These are phyloP conservation scores for Hemileccinum hortonii DNA, from an alignment of 1,284 basidiomycete species.

Conservation along the genomic window DNA sequence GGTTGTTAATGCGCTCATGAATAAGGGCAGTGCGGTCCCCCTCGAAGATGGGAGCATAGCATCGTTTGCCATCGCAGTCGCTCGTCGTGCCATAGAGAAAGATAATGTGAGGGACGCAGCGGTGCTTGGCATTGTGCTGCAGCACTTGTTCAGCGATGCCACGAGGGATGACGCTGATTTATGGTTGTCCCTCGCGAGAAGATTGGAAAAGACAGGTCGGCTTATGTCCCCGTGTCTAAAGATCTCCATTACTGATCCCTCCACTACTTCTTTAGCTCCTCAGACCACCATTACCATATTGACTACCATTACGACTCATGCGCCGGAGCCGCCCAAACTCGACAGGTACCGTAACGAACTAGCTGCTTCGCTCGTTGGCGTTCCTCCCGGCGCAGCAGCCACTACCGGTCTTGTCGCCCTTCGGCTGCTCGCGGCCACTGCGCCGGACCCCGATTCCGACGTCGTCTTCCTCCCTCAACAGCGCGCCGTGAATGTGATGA, in stretches of 20 bases:
- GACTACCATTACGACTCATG: constrained; percentile 57
- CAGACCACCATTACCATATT: constrained; percentile 67
- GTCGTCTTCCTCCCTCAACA: constrained; percentile 86
- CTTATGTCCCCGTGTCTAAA: background rate
- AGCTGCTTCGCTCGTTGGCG: constrained; percentile 74
- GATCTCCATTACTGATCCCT: constrained; percentile 1
- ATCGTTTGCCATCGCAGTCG: constrained; percentile 44
- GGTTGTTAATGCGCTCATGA: constrained; percentile 18
- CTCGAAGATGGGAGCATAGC: constrained; percentile 34
- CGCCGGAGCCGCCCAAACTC: constrained; percentile 70
- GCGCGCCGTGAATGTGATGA: constrained; percentile 87
- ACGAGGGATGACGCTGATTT: constrained; percentile 66
- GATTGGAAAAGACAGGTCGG: constrained; percentile 58
- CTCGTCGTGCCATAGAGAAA: constrained; percentile 36
- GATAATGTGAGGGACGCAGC: constrained; percentile 57
- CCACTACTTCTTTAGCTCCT: constrained; percentile 49
- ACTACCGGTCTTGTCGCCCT: constrained; percentile 70
- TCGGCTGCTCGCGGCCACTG: constrained; percentile 70
- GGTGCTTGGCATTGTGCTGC: constrained; percentile 59
- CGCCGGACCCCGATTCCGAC: constrained; percentile 78
- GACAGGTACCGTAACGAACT: constrained; percentile 88
- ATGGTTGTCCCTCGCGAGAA: constrained; percentile 72
- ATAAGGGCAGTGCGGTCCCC: constrained; percentile 28
- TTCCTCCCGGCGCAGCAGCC: constrained; percentile 63
- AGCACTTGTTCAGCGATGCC: constrained; percentile 59